Conservation (phyloP, 192 early-diverging fungal genomes). For the Linderina pennispora region DNA sequence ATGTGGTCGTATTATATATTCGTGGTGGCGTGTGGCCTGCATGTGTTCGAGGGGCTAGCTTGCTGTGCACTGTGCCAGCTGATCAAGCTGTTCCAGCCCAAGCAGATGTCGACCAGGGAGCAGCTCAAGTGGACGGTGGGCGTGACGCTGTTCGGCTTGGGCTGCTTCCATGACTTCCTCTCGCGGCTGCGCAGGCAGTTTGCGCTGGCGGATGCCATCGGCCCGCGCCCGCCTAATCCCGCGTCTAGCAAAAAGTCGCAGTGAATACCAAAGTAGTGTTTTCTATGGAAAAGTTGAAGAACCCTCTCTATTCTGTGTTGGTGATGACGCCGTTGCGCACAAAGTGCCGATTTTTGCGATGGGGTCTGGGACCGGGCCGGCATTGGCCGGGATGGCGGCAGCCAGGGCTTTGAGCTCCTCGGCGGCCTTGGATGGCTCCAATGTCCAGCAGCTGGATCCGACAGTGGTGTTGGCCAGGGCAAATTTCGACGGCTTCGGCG, state of each 20-base stretch:
- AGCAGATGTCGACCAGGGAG: constrained; percentile 18
- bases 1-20: constrained; percentile 17
- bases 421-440: constrained; percentile 9
- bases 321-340: constrained; percentile 6
- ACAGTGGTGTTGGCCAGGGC: constrained; percentile 25
- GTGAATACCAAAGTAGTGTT: neutral
- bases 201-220: constrained; percentile 14
- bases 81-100: constrained; percentile 37
- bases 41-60: constrained; percentile 14
- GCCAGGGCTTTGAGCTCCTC: constrained; percentile 13
- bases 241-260: too few relatives aligned
- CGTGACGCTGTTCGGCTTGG: constrained; percentile 19
- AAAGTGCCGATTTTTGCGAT: constrained; percentile 19
- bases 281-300: neutral
- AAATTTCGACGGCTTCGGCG: constrained; percentile 4
- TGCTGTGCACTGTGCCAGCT: constrained; percentile 28
- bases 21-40: constrained; percentile 3
- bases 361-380: neutral
- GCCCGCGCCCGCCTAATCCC: neutral
- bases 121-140: constrained; percentile 41
- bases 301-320: too few relatives aligned
- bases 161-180: constrained; percentile 21
- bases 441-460: constrained; percentile 12
- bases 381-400: constrained; percentile 6
- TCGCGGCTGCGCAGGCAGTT: constrained; percentile 22